Percentiles rank a stretch among this genome's conserved stretches.
phyloP scores from a whole-genome alignment of 148 eudicot species.

The Dianthus caryophyllus region DNA sequence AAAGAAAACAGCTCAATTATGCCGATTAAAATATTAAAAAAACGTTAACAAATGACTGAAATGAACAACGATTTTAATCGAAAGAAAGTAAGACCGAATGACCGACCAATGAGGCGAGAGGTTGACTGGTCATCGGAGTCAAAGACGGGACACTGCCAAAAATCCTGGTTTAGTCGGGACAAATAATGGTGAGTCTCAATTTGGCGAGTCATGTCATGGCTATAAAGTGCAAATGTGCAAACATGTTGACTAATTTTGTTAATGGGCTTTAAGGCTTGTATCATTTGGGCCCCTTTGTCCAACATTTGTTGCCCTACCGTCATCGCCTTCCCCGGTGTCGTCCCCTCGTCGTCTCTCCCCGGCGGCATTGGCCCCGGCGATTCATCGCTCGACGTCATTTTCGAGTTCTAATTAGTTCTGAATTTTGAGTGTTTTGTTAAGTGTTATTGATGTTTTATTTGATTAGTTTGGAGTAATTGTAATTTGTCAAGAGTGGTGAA shows the following conservation, averaged over 20 bases:
- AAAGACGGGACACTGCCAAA: constrained; percentile 77
- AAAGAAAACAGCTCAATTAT: too few relatives aligned
- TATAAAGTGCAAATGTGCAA: constrained; percentile 62
- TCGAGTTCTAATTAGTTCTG: background rate
- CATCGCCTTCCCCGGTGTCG: constrained; percentile 56
- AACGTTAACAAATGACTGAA: too few relatives aligned
- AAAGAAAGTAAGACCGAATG: too few relatives aligned
- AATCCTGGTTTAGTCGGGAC: constrained; percentile 57
- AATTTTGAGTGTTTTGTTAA: background rate
- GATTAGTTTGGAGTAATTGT: background rate
- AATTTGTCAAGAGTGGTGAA: background rate
- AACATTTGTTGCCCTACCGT: constrained; percentile 46
- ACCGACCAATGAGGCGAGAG: constrained; percentile 65
- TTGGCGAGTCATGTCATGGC: constrained; percentile 74
- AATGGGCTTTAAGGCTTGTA: constrained; percentile 62
- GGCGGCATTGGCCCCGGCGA: constrained; percentile 25
- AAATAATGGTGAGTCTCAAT: constrained; percentile 75
- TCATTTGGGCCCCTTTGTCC: constrained; percentile 61
- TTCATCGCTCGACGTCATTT: constrained; percentile 30
- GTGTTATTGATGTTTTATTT: background rate
- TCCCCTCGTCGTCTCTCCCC: constrained; percentile 23
- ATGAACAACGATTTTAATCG: too few relatives aligned
- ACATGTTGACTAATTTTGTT: constrained; percentile 53
- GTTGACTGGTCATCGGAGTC: constrained; percentile 47
- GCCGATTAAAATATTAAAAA: too few relatives aligned